phyloP scores from a whole-genome alignment of 352 stramenopile species.

The Globisporangium cylindrosporum region DNA sequence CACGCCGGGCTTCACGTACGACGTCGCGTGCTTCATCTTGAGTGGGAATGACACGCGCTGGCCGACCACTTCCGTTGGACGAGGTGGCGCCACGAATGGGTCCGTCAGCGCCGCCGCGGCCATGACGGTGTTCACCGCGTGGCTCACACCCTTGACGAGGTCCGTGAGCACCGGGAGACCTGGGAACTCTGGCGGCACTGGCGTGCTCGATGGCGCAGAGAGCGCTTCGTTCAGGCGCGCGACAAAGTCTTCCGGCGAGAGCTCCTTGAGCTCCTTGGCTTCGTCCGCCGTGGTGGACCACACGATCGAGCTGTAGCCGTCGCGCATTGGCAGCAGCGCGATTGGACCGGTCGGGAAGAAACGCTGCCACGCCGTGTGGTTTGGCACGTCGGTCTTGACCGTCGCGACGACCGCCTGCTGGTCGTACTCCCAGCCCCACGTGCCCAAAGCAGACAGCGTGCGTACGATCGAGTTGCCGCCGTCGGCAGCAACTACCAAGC shows the following conservation, averaged over 20 bases:
- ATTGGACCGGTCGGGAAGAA: conserved; percentile 90
- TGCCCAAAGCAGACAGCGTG: conserved; percentile 79
- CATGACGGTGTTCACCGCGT: conserved; percentile 75
- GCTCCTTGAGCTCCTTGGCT: conserved; percentile 73
- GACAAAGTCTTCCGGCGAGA: conserved; percentile 76
- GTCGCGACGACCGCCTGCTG: conserved; percentile 91
- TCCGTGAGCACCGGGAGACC: conserved; percentile 77
- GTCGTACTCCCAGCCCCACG: conserved; percentile 92
- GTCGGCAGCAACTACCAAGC: conserved; percentile 87
- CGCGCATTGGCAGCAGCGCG: conserved; percentile 87
- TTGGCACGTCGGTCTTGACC: conserved; percentile 80
- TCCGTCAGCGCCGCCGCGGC: conserved; percentile 67
- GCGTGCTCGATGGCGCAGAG: conserved; percentile 38
- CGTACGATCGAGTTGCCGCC: conserved; percentile 88
- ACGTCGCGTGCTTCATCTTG: conserved; percentile 84
- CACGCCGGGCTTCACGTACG: conserved; percentile 85
- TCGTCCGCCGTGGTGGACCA: conserved; percentile 87
- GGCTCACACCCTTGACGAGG: conserved; percentile 71
- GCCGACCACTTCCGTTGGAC: conserved; percentile 62
- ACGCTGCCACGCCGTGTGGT: conserved; percentile 87
- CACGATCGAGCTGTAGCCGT: conserved; percentile 89
- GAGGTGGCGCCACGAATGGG: conserved; percentile 73
- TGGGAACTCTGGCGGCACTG: conserved; percentile 64
- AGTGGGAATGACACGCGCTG: conserved; percentile 86
- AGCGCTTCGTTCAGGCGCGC: conserved; percentile 78